Evolutionary conservation across 164 flowering plant genomes (phyloP), one percentile per base, ranked within the genome.

Genomic region (Saururus chinensis): DNA sequence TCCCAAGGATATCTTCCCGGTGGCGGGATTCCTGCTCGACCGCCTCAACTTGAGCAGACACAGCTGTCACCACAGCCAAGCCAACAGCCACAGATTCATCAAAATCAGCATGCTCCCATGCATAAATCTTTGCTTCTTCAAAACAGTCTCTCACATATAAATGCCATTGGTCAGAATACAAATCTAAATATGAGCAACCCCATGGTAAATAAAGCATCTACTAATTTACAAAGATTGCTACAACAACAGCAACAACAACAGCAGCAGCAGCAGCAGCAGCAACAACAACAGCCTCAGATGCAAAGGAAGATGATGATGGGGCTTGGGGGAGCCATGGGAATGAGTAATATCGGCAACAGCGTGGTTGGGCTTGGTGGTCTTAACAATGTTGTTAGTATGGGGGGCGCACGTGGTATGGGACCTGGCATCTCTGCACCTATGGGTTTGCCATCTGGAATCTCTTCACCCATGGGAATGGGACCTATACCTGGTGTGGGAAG

Each of bases 181-280:
- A 85, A 66, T 64, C 69, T 79, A 70, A 87, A 75, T 62, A 51
- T 83, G 74, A 81, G 81, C 53, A 75, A 66, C 66, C 82, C 79
- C 53, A 79, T 84, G 85, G 74, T 70, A 23, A 86, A 76, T 68
- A 89, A 86, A 64, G 70, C 75, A 48, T 66, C 92, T 0, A 19
- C 76, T 59, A 74, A 77, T 40, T 93, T 82, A 65, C 74, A 83
- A 64, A 95, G 83, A 68, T 20, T 88, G 58, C 56, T 80, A 37
- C 98, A 84, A 60, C 90, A 77, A 54, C 91, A 86, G 67, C 84
- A 84, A 60, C 90, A 77, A 54, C 91, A 86, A 66, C 84, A 79
- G 52, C 84, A 71, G 62, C 76, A 66, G 55, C 75, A 68, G 51
- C 69, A 61, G 53, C 63, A 61, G 16, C 74, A 40, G 1, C 74